Evolutionary conservation across 2,329 filamentous ascomycete species (phyloP).

Genomic region (Meredithiella fracta): DNA sequence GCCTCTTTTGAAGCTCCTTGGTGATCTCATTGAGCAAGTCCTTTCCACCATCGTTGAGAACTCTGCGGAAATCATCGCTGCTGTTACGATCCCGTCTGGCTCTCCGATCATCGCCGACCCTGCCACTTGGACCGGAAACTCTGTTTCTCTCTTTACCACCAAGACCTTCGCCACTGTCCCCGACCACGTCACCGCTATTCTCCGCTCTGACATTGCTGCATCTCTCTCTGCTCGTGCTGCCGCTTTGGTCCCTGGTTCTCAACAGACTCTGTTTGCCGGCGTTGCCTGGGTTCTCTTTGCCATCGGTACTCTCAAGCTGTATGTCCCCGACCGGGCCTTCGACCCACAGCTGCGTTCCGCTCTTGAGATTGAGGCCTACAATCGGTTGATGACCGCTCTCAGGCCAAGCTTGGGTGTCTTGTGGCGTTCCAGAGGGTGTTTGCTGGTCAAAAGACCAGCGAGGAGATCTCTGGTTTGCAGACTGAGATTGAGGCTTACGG

Average conservation of each 20-base stretch:
- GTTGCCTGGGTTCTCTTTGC: constrained; percentile 64
- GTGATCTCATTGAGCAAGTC: constrained; percentile 21
- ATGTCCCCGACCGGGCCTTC: constrained; percentile 71
- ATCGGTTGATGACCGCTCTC: constrained; percentile 40
- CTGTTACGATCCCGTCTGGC: not conserved
- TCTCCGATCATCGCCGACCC: not conserved
- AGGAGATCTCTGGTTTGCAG: constrained; percentile 48
- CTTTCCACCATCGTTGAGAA: not conserved
- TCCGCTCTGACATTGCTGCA: constrained; percentile 29
- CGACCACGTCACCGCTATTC: constrained; percentile 17
- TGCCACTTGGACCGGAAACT: not conserved
- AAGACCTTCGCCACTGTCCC: constrained; percentile 1
- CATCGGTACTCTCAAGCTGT: constrained; percentile 57
- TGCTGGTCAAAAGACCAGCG: constrained; percentile 49
- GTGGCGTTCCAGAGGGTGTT: constrained; percentile 48
- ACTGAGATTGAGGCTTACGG: constrained; percentile 48
- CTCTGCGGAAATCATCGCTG: not conserved
- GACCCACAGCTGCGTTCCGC: constrained; percentile 57
- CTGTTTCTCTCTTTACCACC: not conserved
- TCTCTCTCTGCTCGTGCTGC: constrained; percentile 29
- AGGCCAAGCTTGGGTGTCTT: constrained; percentile 42
- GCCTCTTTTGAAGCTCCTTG: constrained; percentile 29
- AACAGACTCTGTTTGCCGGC: constrained; percentile 22
- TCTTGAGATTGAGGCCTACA: constrained; percentile 45
- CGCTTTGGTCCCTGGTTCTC: constrained; percentile 19